Conservation (phyloP, 768 basidiomycete species). For the Leccinellum albellum region DNA sequence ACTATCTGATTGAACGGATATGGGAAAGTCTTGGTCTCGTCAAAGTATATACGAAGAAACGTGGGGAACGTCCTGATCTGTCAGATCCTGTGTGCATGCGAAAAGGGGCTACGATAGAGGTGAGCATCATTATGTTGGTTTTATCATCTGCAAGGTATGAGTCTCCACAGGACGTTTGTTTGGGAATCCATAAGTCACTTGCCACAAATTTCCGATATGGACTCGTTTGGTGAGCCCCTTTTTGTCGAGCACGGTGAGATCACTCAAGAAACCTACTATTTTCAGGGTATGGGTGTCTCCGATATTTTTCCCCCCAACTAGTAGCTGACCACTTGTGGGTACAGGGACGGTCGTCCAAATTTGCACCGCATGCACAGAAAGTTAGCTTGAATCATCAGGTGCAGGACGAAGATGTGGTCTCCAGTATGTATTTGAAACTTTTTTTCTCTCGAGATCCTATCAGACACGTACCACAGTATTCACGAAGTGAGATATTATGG, state of each 20-base stretch:
- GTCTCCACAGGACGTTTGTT: constrained; percentile 68
- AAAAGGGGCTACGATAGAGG: constrained; percentile 91
- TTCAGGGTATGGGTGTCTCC: constrained; percentile 23
- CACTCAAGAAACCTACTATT: constrained; percentile 1
- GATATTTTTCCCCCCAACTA: neutral
- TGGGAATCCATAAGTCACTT: constrained; percentile 87
- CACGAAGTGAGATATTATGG: constrained; percentile 24
- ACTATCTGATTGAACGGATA: constrained; percentile 70
- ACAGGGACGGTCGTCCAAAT: constrained; percentile 92
- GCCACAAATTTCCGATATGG: constrained; percentile 91
- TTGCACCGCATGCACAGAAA: constrained; percentile 91
- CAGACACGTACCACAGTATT: constrained; percentile 20
- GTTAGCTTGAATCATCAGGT: constrained; percentile 82
- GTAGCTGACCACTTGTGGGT: neutral
- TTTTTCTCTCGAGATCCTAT: neutral
- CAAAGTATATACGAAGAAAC: constrained; percentile 96
- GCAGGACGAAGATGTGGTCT: constrained; percentile 85
- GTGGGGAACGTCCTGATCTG: constrained; percentile 91
- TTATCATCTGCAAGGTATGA: neutral
- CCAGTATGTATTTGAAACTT: constrained; percentile 51
- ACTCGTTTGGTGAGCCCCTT: constrained; percentile 73
- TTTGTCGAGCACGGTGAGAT: neutral
- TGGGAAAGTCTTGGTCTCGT: constrained; percentile 79
- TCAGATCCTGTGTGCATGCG: constrained; percentile 87
- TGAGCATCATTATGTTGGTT: constrained; percentile 21